Percentiles rank a stretch among this genome's conserved stretches.
phyloP scores from a whole-genome alignment of 306 rosid genomes.

The Prunus mira region DNA sequence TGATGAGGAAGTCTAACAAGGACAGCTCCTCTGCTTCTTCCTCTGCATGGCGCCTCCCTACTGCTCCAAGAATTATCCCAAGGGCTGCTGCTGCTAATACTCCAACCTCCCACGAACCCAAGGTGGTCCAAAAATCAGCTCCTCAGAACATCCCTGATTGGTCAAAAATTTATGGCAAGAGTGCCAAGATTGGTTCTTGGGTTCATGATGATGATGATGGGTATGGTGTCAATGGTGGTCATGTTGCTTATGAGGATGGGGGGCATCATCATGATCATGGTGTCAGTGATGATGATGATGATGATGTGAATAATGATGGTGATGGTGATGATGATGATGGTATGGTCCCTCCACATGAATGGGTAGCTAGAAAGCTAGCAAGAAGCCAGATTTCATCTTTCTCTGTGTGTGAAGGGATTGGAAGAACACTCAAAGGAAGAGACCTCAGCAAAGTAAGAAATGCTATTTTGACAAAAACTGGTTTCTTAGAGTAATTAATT shows the following conservation, averaged over 20 bases:
- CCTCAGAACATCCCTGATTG: constrained; percentile 82
- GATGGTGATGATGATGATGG: constrained; percentile 39
- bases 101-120: constrained; percentile 27
- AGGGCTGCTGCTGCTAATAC: constrained; percentile 26
- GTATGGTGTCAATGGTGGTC: constrained; percentile 4
- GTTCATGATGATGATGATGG: constrained; percentile 5
- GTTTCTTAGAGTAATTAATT: constrained; percentile 66
- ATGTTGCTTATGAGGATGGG: constrained; percentile 1
- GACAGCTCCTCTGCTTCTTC: constrained; percentile 17
- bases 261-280: background rate
- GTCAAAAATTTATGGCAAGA: constrained; percentile 77
- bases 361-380: constrained; percentile 86
- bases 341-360: constrained; percentile 93
- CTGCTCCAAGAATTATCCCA: constrained; percentile 52
- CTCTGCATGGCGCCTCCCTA: constrained; percentile 48
- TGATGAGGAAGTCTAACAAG: constrained; percentile 22
- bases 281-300: background rate
- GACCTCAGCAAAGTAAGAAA: constrained; percentile 93
- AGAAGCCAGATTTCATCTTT: constrained; percentile 86
- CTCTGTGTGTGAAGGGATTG: constrained; percentile 87
- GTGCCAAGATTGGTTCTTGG: constrained; percentile 28
- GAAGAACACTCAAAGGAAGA: constrained; percentile 93
- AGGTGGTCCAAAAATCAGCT: constrained; percentile 47
- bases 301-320: constrained; percentile 1
- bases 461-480: constrained; percentile 79